Base-by-base conservation (phyloP, 2,329 filamentous ascomycete species). In the Trichophyton mentagrophytes region DNA sequence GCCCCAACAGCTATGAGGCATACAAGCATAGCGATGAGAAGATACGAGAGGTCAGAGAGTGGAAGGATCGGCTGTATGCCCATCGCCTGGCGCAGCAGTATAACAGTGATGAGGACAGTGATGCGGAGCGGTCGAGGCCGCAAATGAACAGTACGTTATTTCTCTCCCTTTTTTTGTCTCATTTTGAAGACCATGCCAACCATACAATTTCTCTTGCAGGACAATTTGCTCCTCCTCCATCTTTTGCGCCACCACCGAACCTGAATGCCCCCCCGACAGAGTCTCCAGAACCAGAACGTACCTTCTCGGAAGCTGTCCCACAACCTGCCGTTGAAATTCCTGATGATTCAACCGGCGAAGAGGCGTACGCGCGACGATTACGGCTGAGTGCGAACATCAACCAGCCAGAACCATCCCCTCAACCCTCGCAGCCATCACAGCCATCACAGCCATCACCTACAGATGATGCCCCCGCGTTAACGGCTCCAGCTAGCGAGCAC, bases 21-120 rank as follows among this genome's bases (percentile, higher is more conserved):
- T 96, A 93, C 70, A 82, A 88, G 62, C 80, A 85, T 63, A 93
- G 89, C 68, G 89, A 95, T 62, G 90, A 95, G 74, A 87, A 89
- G 69, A 83, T 91, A 62, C 78, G 82, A 17, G 90, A 95, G 70
- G 82, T 90, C 2, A 81, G 83, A 61, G 90, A 95, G 67, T 96
- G 91, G 91, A 95, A 91, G 70, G 83, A 86, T 46, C 76, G 88
- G 42, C 78, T 96, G 13, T 91, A 93, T 71, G 83, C 84, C 13
- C 88, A 90, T 69, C 80, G 85, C 51, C 81, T 80, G 66, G 78
- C 72, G 63, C 74, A 70, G 59, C 74, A 74, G 55, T 70, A 66
- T 30, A 76, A 72, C 60, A 74, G 74, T 65, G 76, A 77, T 64
- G 73, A 78, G 61, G 73, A 77, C 63, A 77, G 79, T 33, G 78